Conservation (phyloP, 78 protist species). For the Chrysochromulina parva region DNA sequence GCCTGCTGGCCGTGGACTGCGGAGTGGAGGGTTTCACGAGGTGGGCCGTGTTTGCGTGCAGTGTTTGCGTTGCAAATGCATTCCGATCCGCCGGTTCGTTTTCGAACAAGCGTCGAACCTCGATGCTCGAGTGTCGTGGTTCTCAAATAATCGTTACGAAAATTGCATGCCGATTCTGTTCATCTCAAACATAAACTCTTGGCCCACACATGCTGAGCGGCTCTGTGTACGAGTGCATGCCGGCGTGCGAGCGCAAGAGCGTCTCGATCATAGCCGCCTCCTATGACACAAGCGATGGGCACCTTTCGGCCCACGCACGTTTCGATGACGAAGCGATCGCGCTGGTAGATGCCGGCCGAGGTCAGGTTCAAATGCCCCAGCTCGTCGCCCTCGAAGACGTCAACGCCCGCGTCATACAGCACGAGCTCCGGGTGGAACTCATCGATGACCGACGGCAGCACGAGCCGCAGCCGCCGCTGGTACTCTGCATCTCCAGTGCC, state of each 20-base stretch:
- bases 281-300: neutral
- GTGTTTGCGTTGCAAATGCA: too few species aligned
- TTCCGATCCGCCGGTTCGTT: too few species aligned
- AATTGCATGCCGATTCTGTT: too few species aligned
- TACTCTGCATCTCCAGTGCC: too few species aligned
- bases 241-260: neutral
- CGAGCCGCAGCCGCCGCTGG: too few species aligned
- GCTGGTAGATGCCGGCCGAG: neutral
- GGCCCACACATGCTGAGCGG: neutral
- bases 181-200: too few species aligned
- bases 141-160: too few species aligned
- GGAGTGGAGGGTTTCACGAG: too few species aligned
- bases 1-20: too few species aligned
- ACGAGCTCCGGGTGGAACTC: neutral
- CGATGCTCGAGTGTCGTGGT: too few species aligned
- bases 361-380: constrained; percentile 10
- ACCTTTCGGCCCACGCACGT: neutral
- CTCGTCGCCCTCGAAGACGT: neutral
- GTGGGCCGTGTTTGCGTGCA: too few species aligned
- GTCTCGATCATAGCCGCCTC: neutral
- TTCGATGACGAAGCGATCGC: neutral
- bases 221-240: neutral
- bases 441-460: neutral
- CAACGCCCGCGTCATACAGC: constrained; percentile 37
- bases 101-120: too few species aligned